These are phyloP conservation scores for Calycina marina DNA, from an alignment of 2,329 filamentous ascomycete species.

Conservation along the genomic window DNA sequence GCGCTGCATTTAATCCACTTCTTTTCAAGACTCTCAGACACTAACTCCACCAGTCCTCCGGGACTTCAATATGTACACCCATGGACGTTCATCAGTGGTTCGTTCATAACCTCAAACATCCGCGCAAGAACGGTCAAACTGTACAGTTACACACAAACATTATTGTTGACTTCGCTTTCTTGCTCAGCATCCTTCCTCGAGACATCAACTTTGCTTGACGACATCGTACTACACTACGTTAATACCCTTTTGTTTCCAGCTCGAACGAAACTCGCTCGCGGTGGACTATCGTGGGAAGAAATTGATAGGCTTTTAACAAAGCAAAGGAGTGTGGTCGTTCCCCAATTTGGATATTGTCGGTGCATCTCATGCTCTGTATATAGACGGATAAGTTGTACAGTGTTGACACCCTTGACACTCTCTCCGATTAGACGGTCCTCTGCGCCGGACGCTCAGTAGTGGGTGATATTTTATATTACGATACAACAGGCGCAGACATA, in stretches of 20 bases:
- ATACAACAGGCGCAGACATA: too few species aligned
- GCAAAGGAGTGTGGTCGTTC: too few species aligned
- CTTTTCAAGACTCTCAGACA: constrained; percentile 12
- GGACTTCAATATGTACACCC: constrained; percentile 1
- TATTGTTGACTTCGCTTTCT: constrained; percentile 1
- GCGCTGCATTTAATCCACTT: constrained; percentile 7
- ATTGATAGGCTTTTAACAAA: too few species aligned
- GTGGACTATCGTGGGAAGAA: too few species aligned
- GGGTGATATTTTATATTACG: constrained; percentile 1
- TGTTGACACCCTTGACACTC: neutral
- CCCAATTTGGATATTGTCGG: neutral
- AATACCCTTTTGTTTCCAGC: too few species aligned
- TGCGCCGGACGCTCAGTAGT: neutral
- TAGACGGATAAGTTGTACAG: neutral
- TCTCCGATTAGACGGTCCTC: neutral
- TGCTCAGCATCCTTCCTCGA: neutral
- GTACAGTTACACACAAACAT: neutral
- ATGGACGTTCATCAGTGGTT: constrained; percentile 2
- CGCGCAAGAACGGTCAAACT: constrained; percentile 1
- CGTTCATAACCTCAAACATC: neutral
- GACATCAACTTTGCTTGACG: too few species aligned
- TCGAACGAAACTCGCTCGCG: too few species aligned
- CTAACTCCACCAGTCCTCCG: constrained; percentile 9
- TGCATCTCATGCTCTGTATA: neutral
- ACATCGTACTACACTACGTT: too few species aligned